Evolutionary conservation across 352 stramenopile species (phyloP).

Genomic region (Globisporangium camurandrum): DNA sequence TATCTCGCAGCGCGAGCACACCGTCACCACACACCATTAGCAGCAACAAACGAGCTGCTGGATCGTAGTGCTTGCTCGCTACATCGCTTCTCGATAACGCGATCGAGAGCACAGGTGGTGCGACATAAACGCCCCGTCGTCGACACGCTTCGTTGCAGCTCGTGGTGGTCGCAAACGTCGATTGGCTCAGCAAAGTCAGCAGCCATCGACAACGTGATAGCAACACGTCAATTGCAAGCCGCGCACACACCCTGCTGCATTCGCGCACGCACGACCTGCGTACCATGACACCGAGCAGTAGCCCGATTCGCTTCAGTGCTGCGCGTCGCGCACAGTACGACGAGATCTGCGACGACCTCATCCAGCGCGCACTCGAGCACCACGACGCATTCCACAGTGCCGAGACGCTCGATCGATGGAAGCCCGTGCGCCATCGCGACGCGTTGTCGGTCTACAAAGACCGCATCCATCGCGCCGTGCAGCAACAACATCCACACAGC

Average conservation of each 20-base stretch:
- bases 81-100: too few species aligned
- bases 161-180: too few species aligned
- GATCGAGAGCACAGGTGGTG: too few species aligned
- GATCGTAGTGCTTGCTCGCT: too few species aligned
- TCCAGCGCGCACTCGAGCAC: constrained; percentile 41
- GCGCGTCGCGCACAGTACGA: constrained; percentile 33
- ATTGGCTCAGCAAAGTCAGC: too few species aligned
- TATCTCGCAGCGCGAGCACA: too few species aligned
- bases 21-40: too few species aligned
- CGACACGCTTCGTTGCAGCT: too few species aligned
- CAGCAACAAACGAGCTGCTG: too few species aligned
- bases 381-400: constrained; percentile 50
- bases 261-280: background rate
- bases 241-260: background rate
- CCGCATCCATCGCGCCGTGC: constrained; percentile 6
- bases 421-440: constrained; percentile 46
- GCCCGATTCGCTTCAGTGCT: constrained; percentile 26
- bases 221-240: too few species aligned
- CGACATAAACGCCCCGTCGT: too few species aligned
- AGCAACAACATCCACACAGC: constrained; percentile 1
- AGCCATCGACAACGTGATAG: too few species aligned
- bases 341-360: constrained; percentile 42
- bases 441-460: constrained; percentile 46
- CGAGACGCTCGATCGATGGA: constrained; percentile 32
- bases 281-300: constrained; percentile 4